Conservation (phyloP, 2,329 filamentous ascomycete species). For the Aspergillus jensenii region DNA sequence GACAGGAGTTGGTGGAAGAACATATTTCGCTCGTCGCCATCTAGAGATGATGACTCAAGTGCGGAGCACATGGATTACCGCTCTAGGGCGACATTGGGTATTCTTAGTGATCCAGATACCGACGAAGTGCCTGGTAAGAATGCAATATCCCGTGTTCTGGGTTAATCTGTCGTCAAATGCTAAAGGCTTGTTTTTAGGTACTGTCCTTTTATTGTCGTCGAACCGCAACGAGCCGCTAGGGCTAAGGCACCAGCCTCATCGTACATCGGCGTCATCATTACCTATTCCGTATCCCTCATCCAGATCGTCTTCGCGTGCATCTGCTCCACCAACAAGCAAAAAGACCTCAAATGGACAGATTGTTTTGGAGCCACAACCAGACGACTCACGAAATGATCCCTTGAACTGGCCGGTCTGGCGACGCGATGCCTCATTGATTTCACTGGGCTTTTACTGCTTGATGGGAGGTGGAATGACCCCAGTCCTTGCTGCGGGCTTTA, state of each 20-base stretch:
- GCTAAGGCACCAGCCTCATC: conserved; percentile 61
- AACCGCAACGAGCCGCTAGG: conserved; percentile 64
- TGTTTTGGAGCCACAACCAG: conserved; percentile 87
- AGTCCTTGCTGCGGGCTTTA: conserved; percentile 85
- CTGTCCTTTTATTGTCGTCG: conserved; percentile 60
- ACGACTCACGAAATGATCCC: conserved; percentile 86
- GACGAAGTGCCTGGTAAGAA: conserved; percentile 80
- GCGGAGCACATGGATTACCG: conserved; percentile 29
- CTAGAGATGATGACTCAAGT: conserved; percentile 2
- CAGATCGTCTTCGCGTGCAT: conserved; percentile 38
- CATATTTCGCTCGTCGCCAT: conserved; percentile 13
- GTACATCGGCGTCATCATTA: conserved; percentile 57
- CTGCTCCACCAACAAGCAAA: conserved; percentile 56
- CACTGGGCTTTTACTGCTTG: conserved; percentile 89
- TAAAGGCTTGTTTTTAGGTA: conserved; percentile 45
- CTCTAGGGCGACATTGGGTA: conserved; percentile 65
- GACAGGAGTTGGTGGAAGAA: conserved; percentile 20
- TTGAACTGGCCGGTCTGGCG: conserved; percentile 87
- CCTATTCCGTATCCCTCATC: conserved; percentile 45
- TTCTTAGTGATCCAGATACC: conserved; percentile 76
- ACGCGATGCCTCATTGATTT: conserved; percentile 75
- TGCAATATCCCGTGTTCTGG: neutral
- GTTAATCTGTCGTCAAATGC: neutral
- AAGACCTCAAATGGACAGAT: conserved; percentile 77
- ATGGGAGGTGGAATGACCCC: conserved; percentile 91